Evolutionary conservation across 306 rosid genomes (phyloP), one percentile per base, ranked within the genome.

Genomic region (Erythrophleum fordii): DNA sequence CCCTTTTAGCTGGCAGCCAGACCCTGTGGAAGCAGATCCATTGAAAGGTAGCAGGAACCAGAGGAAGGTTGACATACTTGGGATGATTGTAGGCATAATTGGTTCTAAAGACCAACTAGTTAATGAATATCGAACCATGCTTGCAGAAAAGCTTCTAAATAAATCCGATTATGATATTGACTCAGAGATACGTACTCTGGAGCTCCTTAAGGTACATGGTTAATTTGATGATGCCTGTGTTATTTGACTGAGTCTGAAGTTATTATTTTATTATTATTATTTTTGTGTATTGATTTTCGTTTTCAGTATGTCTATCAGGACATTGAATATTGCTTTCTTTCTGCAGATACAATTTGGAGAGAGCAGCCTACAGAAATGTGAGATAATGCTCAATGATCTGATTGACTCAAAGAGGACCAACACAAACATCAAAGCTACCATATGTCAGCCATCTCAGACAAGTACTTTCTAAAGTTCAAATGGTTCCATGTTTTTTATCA

Each of bases 21-120:
- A 95, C 74, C 99, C 99, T 64, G 97, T 93, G 77, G 99, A 95
- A 90, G 99, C 97, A 67, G 97, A 93, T 84, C 97, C 97, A 60
- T 83, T 73, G 78, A 95, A 95, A 81, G 97, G 99, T 76, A 92
- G 95, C 81, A 86, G 97, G 89, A 91, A 84, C 82, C 88, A 89
- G 76, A 89, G 94, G 89, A 95, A 95, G 78, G 97, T 91, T 84
- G 99, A 95, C 88, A 91, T 95, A 83, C 99, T 95, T 84, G 97
- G 97, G 84, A 95, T 95, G 97, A 89, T 95, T 77, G 99, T 95
- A 56, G 88, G 97, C 82, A 91, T 95, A 79, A 93, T 95, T 66
- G 97, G 97, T 83, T 95, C 97, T 49, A 93, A 95, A 89, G 97
- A 95, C 86, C 99, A 95, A 83, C 84, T 95, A 35, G 99, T 95